Conservation (phyloP, 169 alveolate species). For the Cyclospora cayetanensis region DNA sequence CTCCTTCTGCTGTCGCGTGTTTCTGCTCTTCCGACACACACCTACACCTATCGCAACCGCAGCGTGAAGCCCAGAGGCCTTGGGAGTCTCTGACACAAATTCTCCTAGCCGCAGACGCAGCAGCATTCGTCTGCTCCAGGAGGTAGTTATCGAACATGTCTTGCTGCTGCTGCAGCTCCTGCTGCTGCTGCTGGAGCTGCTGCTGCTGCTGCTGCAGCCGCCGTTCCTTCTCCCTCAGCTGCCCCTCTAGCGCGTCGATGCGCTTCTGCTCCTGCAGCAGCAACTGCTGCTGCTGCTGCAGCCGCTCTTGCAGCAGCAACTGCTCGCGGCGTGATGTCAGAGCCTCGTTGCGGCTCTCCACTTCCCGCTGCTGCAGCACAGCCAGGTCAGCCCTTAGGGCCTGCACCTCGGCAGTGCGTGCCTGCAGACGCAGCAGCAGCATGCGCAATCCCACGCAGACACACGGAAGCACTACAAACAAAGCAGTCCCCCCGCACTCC, state of each 20-base stretch:
- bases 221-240: conserved; percentile 11
- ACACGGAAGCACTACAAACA: conserved; percentile 17
- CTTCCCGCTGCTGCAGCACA: conserved; percentile 28
- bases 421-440: conserved; percentile 55
- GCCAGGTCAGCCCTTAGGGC: background rate
- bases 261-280: conserved; percentile 49
- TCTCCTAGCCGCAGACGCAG: conserved; percentile 39
- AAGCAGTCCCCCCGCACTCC: background rate
- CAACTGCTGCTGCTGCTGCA: conserved; percentile 60
- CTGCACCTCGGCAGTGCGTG: background rate
- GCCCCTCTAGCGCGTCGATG: conserved; percentile 3
- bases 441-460: background rate
- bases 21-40: background rate
- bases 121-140: conserved; percentile 43
- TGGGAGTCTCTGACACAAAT: conserved; percentile 15
- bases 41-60: conserved; percentile 46
- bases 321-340: conserved; percentile 5
- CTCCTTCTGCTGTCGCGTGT: conserved; percentile 15
- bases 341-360: background rate
- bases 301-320: conserved; percentile 53
- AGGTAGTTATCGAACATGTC: conserved; percentile 12
- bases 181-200: conserved; percentile 29
- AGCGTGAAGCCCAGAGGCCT: conserved; percentile 53
- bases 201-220: conserved; percentile 55
- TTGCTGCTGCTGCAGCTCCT: conserved; percentile 63